A percentile compares a stretch with the other conserved stretches of the same genome.
Conservation (phyloP, 768 basidiomycete species). For the Coprinopsis marcescibilis region DNA sequence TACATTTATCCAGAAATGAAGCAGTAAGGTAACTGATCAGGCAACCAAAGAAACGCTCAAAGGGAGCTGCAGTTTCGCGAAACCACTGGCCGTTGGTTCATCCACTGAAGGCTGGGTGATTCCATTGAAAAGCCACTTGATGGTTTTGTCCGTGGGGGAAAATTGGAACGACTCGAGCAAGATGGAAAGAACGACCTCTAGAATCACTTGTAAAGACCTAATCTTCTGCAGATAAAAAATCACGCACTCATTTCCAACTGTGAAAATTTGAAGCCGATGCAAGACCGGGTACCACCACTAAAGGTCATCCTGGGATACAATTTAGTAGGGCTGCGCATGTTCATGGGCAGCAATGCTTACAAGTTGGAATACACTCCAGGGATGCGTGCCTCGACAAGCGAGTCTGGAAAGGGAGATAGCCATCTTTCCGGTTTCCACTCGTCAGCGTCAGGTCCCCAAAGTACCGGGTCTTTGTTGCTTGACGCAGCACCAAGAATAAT, state of each 20-base stretch:
- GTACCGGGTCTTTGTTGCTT: slow-evolving; percentile 33
- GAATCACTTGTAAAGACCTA: background rate
- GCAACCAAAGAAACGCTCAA: too few relatives aligned
- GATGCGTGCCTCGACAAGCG: slow-evolving; percentile 30
- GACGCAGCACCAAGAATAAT: slow-evolving; percentile 30
- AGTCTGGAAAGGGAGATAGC: slow-evolving; percentile 33
- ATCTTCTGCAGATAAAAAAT: background rate
- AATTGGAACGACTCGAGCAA: slow-evolving; percentile 10
- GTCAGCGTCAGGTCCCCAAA: slow-evolving; percentile 44
- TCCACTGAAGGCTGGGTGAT: too few relatives aligned
- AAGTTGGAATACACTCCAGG: slow-evolving; percentile 41
- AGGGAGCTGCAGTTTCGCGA: too few relatives aligned
- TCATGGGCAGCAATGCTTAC: slow-evolving; percentile 22
- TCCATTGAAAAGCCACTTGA: too few relatives aligned
- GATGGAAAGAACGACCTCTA: slow-evolving; percentile 12
- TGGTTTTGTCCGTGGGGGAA: too few relatives aligned
- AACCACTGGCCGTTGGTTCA: too few relatives aligned
- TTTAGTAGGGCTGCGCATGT: background rate
- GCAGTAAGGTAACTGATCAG: too few relatives aligned
- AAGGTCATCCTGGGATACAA: slow-evolving; percentile 18
- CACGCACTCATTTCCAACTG: slow-evolving; percentile 16
- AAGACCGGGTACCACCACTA: slow-evolving; percentile 18
- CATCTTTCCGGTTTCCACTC: slow-evolving; percentile 51
- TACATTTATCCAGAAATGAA: too few relatives aligned
- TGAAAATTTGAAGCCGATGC: slow-evolving; percentile 19